Evolutionary conservation across 192 early-diverging fungal species (phyloP).

Genomic region (Martensiomyces pterosporus): DNA sequence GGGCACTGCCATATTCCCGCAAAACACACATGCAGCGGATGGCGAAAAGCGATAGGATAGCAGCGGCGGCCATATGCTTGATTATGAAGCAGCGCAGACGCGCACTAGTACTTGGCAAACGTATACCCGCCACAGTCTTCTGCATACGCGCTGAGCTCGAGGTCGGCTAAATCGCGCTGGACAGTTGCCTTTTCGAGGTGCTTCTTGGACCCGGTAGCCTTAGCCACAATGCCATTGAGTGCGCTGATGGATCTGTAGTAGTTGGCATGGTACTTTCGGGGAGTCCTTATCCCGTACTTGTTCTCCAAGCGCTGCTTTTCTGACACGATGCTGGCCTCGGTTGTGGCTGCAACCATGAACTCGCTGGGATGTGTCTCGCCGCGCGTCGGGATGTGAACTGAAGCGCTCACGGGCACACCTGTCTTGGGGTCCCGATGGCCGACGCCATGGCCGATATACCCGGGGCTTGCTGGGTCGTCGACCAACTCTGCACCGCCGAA

Average conservation of each 20-base stretch:
- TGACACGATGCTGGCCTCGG: no score
- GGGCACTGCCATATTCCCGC: no score
- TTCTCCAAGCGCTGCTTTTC: slow-evolving; percentile 20
- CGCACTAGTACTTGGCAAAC: slow-evolving; percentile 17
- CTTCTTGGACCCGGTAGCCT: slow-evolving; percentile 29
- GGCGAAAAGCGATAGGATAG: no score
- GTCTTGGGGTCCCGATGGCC: slow-evolving; percentile 47
- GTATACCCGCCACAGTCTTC: slow-evolving; percentile 33
- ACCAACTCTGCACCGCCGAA: slow-evolving; percentile 42
- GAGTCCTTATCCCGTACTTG: slow-evolving; percentile 29
- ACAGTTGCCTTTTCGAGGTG: slow-evolving; percentile 23
- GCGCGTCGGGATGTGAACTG: slow-evolving; percentile 32
- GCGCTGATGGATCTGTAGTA: slow-evolving; percentile 43
- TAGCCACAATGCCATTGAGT: slow-evolving; percentile 21
- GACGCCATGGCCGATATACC: slow-evolving; percentile 46
- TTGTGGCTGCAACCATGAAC: slow-evolving; percentile 11
- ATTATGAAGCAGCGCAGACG: no score
- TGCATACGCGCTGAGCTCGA: slow-evolving; percentile 39
- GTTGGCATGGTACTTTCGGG: slow-evolving; percentile 46
- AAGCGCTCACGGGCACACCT: slow-evolving; percentile 24
- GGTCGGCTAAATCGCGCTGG: slow-evolving; percentile 34
- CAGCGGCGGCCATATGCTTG: no score
- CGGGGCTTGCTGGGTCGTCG: slow-evolving; percentile 27
- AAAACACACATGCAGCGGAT: no score
- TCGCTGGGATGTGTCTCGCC: slow-evolving; percentile 42